phyloP scores from a whole-genome alignment of 108 stramenopile species.

The Schizochytrium sp. region DNA sequence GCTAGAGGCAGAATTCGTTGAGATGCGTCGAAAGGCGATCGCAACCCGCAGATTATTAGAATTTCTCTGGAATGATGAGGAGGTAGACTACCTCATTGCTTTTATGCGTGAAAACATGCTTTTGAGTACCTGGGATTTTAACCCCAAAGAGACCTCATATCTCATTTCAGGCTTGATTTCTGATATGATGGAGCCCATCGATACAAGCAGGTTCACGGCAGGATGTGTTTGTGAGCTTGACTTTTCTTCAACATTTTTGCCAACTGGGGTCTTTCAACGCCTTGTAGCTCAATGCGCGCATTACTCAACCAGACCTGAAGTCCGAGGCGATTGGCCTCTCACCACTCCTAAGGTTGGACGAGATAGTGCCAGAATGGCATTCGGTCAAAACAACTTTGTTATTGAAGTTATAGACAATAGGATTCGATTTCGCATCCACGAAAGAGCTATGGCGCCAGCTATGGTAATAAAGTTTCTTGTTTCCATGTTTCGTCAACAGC shows the following conservation, averaged over 20 bases:
- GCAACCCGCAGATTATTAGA: slow-evolving; percentile 9
- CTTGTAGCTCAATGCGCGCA: not conserved
- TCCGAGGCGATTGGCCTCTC: too few relatives aligned
- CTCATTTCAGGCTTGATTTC: not conserved
- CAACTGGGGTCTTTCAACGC: not conserved
- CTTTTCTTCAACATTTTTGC: not conserved
- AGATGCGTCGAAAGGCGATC: slow-evolving; percentile 4
- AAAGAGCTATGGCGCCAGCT: too few relatives aligned
- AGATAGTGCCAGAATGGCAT: too few relatives aligned
- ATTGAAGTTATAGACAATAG: too few relatives aligned
- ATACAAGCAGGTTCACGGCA: not conserved
- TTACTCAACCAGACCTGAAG: too few relatives aligned
- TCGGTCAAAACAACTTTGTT: too few relatives aligned
- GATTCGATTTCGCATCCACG: too few relatives aligned
- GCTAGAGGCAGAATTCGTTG: not conserved
- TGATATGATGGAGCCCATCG: not conserved
- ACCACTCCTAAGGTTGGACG: too few relatives aligned
- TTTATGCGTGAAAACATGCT: slow-evolving; percentile 22
- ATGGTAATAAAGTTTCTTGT: too few relatives aligned
- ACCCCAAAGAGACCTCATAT: not conserved
- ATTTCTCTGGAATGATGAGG: slow-evolving; percentile 4
- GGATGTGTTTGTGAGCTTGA: not conserved
- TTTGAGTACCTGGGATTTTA: not conserved
- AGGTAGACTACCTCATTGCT: slow-evolving; percentile 41
- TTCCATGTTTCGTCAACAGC: too few relatives aligned